Percentiles rank a stretch among this genome's conserved stretches.
Evolutionary conservation across 371 early-diverging fungal genomes (phyloP).

Genomic region (Lichtheimia hyalospora): DNA sequence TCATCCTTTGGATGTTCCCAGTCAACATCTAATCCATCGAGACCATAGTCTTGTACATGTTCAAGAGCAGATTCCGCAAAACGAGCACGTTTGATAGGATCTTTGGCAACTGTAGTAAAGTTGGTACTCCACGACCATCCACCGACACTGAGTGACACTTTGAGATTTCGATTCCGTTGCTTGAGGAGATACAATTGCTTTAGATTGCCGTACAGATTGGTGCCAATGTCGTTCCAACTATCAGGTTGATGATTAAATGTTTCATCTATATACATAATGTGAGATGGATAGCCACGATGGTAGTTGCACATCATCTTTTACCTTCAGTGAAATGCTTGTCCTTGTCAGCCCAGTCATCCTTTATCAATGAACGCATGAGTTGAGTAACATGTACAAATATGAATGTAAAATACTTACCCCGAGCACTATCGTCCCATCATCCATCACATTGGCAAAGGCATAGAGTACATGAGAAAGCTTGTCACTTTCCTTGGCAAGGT

Average conservation of each 20-base stretch:
- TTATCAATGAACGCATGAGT: background rate
- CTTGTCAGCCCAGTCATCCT: slow-evolving; percentile 49
- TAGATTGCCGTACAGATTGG: slow-evolving; percentile 71
- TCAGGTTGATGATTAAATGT: slow-evolving; percentile 47
- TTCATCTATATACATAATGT: slow-evolving; percentile 3
- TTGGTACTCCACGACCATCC: slow-evolving; percentile 86
- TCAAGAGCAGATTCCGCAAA: slow-evolving; percentile 61
- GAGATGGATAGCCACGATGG: background rate
- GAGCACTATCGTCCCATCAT: slow-evolving; percentile 59
- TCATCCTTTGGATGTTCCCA: slow-evolving; percentile 87
- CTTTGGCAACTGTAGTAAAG: slow-evolving; percentile 71
- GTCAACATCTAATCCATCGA: slow-evolving; percentile 67
- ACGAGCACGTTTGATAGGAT: slow-evolving; percentile 40
- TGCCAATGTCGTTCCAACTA: slow-evolving; percentile 51
- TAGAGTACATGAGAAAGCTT: slow-evolving; percentile 82
- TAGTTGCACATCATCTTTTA: slow-evolving; percentile 1
- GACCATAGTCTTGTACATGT: slow-evolving; percentile 51
- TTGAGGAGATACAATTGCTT: slow-evolving; percentile 77
- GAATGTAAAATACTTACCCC: slow-evolving; percentile 36
- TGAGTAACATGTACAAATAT: background rate
- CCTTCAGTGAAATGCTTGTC: slow-evolving; percentile 38
- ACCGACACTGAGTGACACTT: slow-evolving; percentile 79
- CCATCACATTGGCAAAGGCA: slow-evolving; percentile 82
- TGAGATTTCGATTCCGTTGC: slow-evolving; percentile 61
- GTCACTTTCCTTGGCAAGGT: slow-evolving; percentile 49